Evolutionary conservation across 306 rosid genomes (phyloP).

Genomic region (Cucumis melo): DNA sequence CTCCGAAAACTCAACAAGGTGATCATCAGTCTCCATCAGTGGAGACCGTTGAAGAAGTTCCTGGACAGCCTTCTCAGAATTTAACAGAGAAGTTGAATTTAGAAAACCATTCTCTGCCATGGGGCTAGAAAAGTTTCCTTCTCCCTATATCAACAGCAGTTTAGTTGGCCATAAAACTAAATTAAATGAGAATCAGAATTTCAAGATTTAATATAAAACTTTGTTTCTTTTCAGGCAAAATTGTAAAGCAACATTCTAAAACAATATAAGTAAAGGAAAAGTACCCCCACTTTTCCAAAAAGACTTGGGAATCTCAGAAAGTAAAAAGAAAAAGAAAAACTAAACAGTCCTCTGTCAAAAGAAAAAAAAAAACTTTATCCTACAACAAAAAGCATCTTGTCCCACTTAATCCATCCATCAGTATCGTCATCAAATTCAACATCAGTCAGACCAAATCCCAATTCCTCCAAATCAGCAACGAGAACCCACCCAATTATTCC

Average conservation of each 20-base stretch:
- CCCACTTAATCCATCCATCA: neutral
- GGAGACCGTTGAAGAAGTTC: constrained; percentile 62
- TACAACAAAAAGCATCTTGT: neutral
- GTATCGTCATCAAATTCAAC: neutral
- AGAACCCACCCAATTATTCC: neutral
- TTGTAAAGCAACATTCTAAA: neutral
- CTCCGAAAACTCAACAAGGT: constrained; percentile 93
- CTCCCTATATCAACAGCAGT: constrained; percentile 41
- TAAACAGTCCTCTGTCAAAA: neutral
- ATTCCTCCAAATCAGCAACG: neutral
- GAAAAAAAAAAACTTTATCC: neutral
- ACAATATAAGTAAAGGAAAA: neutral
- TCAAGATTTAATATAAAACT: neutral
- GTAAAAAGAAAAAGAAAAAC: no score
- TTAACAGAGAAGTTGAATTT: constrained; percentile 44
- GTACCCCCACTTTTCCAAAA: neutral
- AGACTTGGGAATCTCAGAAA: neutral
- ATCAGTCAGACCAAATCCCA: neutral
- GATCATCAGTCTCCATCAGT: constrained; percentile 62
- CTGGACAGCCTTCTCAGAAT: constrained; percentile 64
- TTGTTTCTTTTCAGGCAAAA: neutral
- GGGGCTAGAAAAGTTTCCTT: constrained; percentile 29
- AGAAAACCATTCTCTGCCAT: constrained; percentile 51
- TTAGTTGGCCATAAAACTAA: constrained; percentile 8
- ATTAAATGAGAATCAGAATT: neutral